Evolutionary conservation across 345 rosid genomes (phyloP), one percentile per base, ranked within the genome.

Genomic region (Mallotus nudiflorus): DNA sequence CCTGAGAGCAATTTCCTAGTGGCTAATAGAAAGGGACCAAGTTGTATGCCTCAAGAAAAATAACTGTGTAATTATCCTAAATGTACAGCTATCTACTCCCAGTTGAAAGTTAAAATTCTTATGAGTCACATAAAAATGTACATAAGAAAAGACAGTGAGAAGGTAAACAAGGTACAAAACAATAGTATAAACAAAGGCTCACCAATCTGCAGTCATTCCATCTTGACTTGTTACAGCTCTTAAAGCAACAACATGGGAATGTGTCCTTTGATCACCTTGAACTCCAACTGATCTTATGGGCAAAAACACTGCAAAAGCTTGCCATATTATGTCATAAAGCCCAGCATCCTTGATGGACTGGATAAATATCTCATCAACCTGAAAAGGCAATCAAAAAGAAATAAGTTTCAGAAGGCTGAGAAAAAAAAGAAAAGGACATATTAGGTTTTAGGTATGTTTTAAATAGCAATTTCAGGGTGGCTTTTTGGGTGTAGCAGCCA

Each of bases 181-280:
- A 18, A 10, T 42, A 25, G 28, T 2, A 65, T 3, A 51, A 35
- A 40, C 27, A 31, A 62, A 52, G 56, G 57, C 86, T 78, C 67
- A 96, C 99, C 99, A 92, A 71, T 96, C 99, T 55, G 99, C 98
- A 11, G 98, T 96, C 99, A 92, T 92, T 73, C 99, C 99, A 45
- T 96, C 98, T 86, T 96, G 95, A 84, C 99, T 96, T 51, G 97
- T 96, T 65, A 96, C 99, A 46, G 99, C 99, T 52, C 99, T 85
- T 45, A 96, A 96, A 82, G 98, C 96, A 80, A 96, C 98, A 19
- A 96, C 97, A 82, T 96, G 89, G 73, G 99, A 91, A 81, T 96
- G 97, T 13, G 99, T 92, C 80, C 99, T 88, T 84, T 96, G 96
- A 87, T 96, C 98, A 3, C 99, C 99, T 84, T 92, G 98, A 75